Base-by-base conservation (phyloP, 2,329 filamentous ascomycete species). In the Mollisia scopiformis region DNA sequence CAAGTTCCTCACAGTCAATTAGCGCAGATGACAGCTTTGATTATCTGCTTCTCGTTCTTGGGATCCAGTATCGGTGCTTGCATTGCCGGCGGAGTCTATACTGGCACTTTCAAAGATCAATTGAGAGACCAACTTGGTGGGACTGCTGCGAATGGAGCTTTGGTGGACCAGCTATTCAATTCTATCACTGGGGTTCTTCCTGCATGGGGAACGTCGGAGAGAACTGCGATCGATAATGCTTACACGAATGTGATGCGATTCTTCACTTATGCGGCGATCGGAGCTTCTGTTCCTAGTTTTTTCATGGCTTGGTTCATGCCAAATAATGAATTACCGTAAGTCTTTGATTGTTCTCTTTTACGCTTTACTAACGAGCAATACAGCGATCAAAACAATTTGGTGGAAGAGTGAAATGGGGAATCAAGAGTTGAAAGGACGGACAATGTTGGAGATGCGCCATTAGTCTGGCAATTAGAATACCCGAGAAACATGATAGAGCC, bases 61-160 rank as follows among this genome's bases (percentile, higher is more conserved):
- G 77, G 77, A 2, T 62, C 69, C 14, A 75, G 72, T 35, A 68
- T 79, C 27, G 76, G 76, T 1, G 70, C 75, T 6, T 75, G 75
- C 43, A 76, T 82, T 50, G 79, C 80, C 2, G 80, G 80, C 5
- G 79, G 76, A 6, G 82, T 83, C 14, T 83, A 83, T 64, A 82
- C 80, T 0, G 76, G 75, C n/a, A 75, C 75, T 0, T 75, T 83
- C 62, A 75, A 75, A 31, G 59, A 69, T 3, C 69, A 72, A 6
- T 65, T 82, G 55, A 69, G 70, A 50, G 60, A 67, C 7, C 75
- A 75, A 35, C 66, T 82, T 6, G 77, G 77, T 8, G 54, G 66
- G 0, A 59, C 58, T 3, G 74, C 73, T 1, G 67, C 69, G 2
- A 59, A 72, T 13, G 27, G 41, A 13, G 63, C 66, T 1, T 60